phyloP scores from a whole-genome alignment of 345 rosid genomes.

The Clausena lansium region DNA sequence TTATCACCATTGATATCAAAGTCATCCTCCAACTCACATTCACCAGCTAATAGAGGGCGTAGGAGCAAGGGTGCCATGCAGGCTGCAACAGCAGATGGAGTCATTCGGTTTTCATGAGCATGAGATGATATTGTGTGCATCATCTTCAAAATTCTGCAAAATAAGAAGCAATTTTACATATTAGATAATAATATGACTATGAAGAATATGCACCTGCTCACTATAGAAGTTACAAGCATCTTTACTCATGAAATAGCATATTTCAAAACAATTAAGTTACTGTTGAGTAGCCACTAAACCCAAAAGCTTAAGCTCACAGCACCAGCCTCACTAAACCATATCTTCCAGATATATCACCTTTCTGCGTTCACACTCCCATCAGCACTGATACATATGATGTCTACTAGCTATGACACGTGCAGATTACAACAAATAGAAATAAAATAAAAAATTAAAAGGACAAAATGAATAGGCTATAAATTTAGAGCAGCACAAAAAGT shows the following conservation, averaged over 20 bases:
- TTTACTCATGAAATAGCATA: constrained; percentile 11
- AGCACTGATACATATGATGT: not conserved
- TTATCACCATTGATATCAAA: constrained; percentile 80
- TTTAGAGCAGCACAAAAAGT: not conserved
- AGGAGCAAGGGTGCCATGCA: constrained; percentile 99
- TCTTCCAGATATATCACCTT: not conserved
- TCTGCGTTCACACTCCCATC: not conserved
- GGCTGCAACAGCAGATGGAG: constrained; percentile 96
- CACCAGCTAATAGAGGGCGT: constrained; percentile 94
- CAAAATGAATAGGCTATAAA: not conserved
- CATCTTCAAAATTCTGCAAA: constrained; percentile 86
- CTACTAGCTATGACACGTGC: not conserved
- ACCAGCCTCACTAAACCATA: not conserved
- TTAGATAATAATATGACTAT: constrained; percentile 18
- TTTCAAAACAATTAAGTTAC: not conserved
- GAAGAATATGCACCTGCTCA: constrained; percentile 6
- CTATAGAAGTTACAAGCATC: constrained; percentile 7
- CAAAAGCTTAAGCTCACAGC: not conserved
- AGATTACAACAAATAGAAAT: not conserved
- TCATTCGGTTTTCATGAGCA: constrained; percentile 90
- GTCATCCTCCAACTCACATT: constrained; percentile 93
- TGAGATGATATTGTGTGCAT: constrained; percentile 82
- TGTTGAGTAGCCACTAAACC: not conserved
- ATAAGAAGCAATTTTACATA: constrained; percentile 19
- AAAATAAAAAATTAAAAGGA: no score